Percentiles rank a stretch among this genome's conserved stretches.
Conservation (phyloP, 2,329 filamentous ascomycete genomes). For the Aspergillus sp. region DNA sequence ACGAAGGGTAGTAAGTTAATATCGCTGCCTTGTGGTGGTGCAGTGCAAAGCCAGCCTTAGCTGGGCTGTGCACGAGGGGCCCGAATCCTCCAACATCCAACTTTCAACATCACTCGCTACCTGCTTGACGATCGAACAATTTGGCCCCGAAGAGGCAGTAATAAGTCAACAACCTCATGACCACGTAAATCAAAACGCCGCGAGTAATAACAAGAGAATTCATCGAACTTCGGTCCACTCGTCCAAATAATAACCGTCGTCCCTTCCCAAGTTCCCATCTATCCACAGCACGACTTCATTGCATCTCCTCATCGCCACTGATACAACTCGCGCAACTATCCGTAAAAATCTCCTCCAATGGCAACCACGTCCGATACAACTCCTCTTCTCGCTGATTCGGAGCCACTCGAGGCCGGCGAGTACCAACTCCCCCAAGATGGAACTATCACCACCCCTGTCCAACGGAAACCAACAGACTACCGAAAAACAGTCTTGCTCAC, state of each 20-base stretch:
- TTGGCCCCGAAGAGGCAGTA: not conserved
- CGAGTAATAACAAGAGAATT: too few species aligned
- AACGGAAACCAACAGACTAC: not conserved
- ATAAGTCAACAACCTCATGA: not conserved
- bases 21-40: not conserved
- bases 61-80: not conserved
- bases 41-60: not conserved
- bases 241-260: not conserved
- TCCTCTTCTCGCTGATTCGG: conserved; percentile 3
- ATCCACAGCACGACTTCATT: not conserved
- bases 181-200: too few species aligned
- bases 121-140: not conserved
- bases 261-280: not conserved
- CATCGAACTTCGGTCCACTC: not conserved
- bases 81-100: not conserved
- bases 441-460: not conserved
- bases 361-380: conserved; percentile 1
- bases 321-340: not conserved
- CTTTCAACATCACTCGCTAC: not conserved
- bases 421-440: not conserved
- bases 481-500: not conserved
- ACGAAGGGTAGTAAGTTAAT: not conserved
- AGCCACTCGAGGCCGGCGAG: not conserved
- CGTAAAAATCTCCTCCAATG: not conserved
- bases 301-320: not conserved